phyloP scores from a whole-genome alignment of 2,329 filamentous ascomycete species.

The Cladorrhinum sp. region DNA sequence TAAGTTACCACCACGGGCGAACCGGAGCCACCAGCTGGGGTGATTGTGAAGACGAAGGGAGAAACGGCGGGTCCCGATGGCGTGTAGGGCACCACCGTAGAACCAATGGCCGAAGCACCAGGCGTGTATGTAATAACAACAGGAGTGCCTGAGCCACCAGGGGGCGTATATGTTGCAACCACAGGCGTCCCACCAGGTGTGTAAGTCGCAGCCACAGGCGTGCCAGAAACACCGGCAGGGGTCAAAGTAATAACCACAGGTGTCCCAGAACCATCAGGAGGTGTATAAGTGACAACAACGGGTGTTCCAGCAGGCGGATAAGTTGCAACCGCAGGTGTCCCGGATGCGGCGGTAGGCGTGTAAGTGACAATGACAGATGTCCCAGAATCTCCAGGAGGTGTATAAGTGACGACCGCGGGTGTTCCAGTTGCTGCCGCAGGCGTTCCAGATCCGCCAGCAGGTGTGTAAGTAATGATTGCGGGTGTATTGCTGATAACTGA shows the following conservation, averaged over 20 bases:
- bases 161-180: neutral
- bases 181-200: neutral
- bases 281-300: conserved; percentile 17
- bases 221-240: neutral
- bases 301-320: conserved; percentile 1
- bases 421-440: conserved; percentile 1
- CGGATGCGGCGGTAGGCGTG: too few relatives aligned
- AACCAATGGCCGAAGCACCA: too few relatives aligned
- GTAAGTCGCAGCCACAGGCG: neutral
- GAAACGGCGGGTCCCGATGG: too few relatives aligned
- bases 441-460: neutral
- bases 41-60: too few relatives aligned
- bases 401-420: conserved; percentile 16
- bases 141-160: conserved; percentile 16
- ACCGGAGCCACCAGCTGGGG: too few relatives aligned
- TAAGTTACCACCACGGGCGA: conserved; percentile 16
- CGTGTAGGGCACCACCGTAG: too few relatives aligned
- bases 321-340: neutral
- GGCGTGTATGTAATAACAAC: neutral
- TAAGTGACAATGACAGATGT: too few relatives aligned
- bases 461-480: neutral
- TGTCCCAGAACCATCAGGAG: neutral
- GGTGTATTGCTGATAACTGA: neutral
- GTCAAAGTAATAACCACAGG: neutral
- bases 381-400: conserved; percentile 1